These are phyloP conservation scores for Quercus bicolor DNA, from an alignment of 306 rosid genomes.

Conservation along the genomic window DNA sequence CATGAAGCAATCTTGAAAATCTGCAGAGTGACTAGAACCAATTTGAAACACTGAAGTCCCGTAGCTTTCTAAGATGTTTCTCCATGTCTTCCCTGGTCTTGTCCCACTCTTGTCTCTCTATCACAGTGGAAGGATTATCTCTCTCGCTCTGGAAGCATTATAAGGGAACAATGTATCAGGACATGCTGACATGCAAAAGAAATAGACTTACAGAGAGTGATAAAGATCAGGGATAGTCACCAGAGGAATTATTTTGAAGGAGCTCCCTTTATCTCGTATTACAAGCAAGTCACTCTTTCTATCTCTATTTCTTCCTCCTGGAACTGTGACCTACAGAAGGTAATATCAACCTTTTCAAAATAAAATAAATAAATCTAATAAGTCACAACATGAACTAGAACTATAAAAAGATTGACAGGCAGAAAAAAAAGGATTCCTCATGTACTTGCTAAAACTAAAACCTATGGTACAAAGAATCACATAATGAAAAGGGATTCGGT, in stretches of 20 bases:
- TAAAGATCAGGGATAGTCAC: slow-evolving; percentile 39
- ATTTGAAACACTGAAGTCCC: slow-evolving; percentile 79
- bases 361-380: background rate
- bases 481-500: slow-evolving; percentile 9
- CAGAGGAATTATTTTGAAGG: slow-evolving; percentile 71
- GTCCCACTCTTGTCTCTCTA: slow-evolving; percentile 83
- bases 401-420: background rate
- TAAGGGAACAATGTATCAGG: slow-evolving; percentile 16
- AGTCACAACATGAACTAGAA: background rate
- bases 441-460: background rate
- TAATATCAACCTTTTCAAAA: background rate
- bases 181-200: slow-evolving; percentile 7
- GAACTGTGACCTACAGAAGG: slow-evolving; percentile 66
- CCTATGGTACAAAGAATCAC: background rate
- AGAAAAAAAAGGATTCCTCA: background rate
- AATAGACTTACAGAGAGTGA: slow-evolving; percentile 10
- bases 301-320: slow-evolving; percentile 85
- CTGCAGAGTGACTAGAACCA: slow-evolving; percentile 56
- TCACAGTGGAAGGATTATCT: slow-evolving; percentile 83
- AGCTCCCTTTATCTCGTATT: slow-evolving; percentile 64
- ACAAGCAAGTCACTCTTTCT: slow-evolving; percentile 85
- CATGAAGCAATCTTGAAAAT: background rate
- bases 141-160: slow-evolving; percentile 60
- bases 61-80: slow-evolving; percentile 88
- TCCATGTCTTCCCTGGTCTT: slow-evolving; percentile 82